phyloP scores from a whole-genome alignment of 805 yeast genomes.

The Lipomyces oligophaga region DNA sequence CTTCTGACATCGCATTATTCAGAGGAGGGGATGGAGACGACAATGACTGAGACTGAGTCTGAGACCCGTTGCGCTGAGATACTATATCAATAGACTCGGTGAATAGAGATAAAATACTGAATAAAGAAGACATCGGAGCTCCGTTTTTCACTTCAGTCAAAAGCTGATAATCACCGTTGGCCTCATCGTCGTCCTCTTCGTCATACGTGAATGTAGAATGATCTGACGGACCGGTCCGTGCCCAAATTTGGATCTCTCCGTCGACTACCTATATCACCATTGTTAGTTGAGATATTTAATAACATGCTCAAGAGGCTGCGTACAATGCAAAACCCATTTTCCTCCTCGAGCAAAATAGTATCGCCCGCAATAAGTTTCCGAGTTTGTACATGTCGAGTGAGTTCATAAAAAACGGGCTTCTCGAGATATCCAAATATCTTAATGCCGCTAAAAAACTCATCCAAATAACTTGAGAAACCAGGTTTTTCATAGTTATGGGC shows the following conservation, averaged over 20 bases:
- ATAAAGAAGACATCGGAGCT: constrained; percentile 76
- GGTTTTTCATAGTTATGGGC: constrained; percentile 40
- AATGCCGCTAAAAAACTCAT: constrained; percentile 85
- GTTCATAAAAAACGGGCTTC: constrained; percentile 83
- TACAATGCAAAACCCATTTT: constrained; percentile 78
- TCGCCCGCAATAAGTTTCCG: constrained; percentile 77
- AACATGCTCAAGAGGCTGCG: neutral
- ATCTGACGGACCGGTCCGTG: constrained; percentile 41
- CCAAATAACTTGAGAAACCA: constrained; percentile 64
- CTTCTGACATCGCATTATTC: constrained; percentile 7
- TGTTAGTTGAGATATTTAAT: neutral
- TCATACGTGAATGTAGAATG: constrained; percentile 20
- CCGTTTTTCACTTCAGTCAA: constrained; percentile 33
- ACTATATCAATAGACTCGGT: constrained; percentile 43
- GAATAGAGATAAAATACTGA: constrained; percentile 74
- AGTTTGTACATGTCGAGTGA: constrained; percentile 88
- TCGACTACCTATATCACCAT: constrained; percentile 53
- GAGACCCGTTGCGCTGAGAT: constrained; percentile 1
- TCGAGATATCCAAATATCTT: constrained; percentile 93
- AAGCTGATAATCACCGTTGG: constrained; percentile 21
- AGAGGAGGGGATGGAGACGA: constrained; percentile 5
- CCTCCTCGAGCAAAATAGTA: constrained; percentile 64
- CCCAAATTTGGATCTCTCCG: constrained; percentile 78
- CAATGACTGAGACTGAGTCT: neutral
- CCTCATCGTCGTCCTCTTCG: constrained; percentile 6